phyloP scores from a whole-genome alignment of 78 protist genomes.

The Chrysochromulina parva region DNA sequence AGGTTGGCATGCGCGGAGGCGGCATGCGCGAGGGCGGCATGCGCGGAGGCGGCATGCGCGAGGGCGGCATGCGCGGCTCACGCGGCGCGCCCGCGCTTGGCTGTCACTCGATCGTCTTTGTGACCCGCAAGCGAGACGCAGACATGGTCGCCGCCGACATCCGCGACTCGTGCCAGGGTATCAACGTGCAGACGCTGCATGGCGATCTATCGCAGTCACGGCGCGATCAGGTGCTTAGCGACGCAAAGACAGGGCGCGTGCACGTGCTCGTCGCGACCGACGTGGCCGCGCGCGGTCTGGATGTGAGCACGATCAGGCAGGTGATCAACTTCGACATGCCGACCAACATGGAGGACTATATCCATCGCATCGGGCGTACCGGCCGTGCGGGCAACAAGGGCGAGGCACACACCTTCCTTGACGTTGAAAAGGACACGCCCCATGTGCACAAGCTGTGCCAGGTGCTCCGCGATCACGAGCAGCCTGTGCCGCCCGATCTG shows the following conservation, averaged over 20 bases:
- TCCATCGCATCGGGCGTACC: constrained; percentile 73
- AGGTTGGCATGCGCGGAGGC: neutral
- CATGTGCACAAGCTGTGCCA: neutral
- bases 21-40: neutral
- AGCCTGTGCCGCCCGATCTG: too few relatives aligned
- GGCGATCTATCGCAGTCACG: constrained; percentile 48
- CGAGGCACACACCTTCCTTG: constrained; percentile 87
- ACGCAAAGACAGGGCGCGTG: constrained; percentile 11
- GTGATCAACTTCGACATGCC: constrained; percentile 75
- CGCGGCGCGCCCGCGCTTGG: neutral
- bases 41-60: neutral
- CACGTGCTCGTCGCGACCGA: constrained; percentile 5
- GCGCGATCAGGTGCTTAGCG: neutral
- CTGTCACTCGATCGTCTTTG: neutral
- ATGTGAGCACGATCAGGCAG: neutral
- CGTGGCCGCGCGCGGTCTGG: constrained; percentile 9
- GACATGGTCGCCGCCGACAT: neutral
- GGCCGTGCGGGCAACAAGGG: constrained; percentile 91
- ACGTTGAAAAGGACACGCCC: constrained; percentile 61
- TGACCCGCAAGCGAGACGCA: constrained; percentile 4
- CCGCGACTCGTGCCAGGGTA: neutral
- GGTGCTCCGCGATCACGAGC: too few relatives aligned
- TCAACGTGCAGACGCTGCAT: constrained; percentile 41
- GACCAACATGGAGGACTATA: constrained; percentile 54
- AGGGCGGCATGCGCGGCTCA: neutral